Conservation (phyloP, 2,329 filamentous ascomycete species). For the Fusarium temperatum region DNA sequence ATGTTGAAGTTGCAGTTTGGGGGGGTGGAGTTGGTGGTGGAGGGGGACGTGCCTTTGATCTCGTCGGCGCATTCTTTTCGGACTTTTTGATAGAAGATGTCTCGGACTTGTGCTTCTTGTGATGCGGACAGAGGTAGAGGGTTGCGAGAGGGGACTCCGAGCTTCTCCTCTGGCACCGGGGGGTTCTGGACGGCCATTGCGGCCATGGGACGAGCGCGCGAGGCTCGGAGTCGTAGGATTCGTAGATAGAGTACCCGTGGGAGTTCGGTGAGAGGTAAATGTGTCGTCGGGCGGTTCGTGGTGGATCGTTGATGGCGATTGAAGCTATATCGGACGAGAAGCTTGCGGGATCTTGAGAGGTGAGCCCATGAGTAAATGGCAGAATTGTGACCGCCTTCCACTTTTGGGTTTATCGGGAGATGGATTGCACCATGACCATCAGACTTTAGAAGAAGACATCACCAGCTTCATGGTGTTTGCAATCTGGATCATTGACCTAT, state of each 20-base stretch:
- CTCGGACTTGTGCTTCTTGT: constrained; percentile 83
- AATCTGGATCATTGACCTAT: rapidly evolving
- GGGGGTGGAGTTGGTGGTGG: too few species aligned
- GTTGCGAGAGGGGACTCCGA: constrained; percentile 71
- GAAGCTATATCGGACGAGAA: constrained; percentile 38
- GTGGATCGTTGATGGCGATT: constrained; percentile 4
- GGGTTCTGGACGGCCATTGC: constrained; percentile 48
- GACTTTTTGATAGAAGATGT: constrained; percentile 83
- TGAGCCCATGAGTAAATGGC: constrained; percentile 39
- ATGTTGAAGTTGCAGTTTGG: neutral
- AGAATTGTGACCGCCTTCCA: constrained; percentile 38
- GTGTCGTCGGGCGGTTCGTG: neutral
- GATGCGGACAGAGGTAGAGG: constrained; percentile 84
- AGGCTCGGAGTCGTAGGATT: neutral
- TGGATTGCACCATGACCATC: neutral
- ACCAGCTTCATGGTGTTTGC: rapidly evolving
- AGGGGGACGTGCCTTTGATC: constrained; percentile 70
- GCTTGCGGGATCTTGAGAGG: constrained; percentile 34
- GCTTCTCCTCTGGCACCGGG: constrained; percentile 48
- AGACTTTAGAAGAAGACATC: neutral
- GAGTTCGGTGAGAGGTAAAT: neutral
- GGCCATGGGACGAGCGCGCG: constrained; percentile 38
- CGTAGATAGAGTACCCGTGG: neutral
- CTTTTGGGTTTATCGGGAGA: neutral
- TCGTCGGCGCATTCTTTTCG: constrained; percentile 78